phyloP scores from a whole-genome alignment of 192 early-diverging fungal genomes.

The Backusella parvicylindrica region DNA sequence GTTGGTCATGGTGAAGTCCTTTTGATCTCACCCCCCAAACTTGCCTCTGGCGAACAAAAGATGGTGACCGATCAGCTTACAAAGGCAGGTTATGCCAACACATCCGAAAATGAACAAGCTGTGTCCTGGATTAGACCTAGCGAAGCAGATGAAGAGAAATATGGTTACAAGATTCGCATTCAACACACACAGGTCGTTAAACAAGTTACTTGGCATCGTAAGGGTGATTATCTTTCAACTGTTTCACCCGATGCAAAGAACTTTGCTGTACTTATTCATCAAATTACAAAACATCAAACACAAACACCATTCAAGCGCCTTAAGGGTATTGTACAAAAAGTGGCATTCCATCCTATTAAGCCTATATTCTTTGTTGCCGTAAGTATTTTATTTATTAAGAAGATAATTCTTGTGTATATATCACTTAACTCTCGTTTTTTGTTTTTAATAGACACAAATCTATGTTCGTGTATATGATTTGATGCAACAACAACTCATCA shows the following conservation, averaged over 20 bases:
- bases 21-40: constrained; percentile 45
- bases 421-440: neutral
- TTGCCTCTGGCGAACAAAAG: constrained; percentile 42
- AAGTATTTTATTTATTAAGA: constrained; percentile 14
- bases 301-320: constrained; percentile 91
- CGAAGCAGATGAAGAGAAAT: constrained; percentile 42
- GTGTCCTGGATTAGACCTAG: constrained; percentile 53
- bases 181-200: constrained; percentile 64
- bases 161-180: constrained; percentile 44
- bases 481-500: constrained; percentile 78
- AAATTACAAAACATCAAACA: constrained; percentile 81
- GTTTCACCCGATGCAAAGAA: constrained; percentile 76
- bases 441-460: constrained; percentile 75
- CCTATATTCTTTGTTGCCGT: constrained; percentile 91
- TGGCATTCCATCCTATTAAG: constrained; percentile 89
- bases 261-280: constrained; percentile 86
- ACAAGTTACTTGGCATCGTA: constrained; percentile 90
- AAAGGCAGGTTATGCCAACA: constrained; percentile 39
- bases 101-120: constrained; percentile 20
- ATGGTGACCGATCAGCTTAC: constrained; percentile 42
- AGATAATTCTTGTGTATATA: neutral
- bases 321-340: constrained; percentile 84
- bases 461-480: constrained; percentile 94
- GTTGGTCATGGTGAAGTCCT: constrained; percentile 54
- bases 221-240: constrained; percentile 94